phyloP scores from a whole-genome alignment of 257 asterid species.

The Osmanthus fragrans region DNA sequence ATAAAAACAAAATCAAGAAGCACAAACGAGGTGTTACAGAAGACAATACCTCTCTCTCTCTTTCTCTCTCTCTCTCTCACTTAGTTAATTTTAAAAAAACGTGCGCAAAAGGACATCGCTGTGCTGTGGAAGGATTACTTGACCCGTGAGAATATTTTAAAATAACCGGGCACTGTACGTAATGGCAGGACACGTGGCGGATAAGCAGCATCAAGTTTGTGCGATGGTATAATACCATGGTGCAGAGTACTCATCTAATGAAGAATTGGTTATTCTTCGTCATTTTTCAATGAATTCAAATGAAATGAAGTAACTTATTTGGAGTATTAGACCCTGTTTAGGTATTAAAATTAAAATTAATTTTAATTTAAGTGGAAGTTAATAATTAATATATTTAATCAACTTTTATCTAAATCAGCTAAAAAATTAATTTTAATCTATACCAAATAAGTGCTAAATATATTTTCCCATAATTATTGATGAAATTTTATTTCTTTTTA shows the following conservation, averaged over 20 bases:
- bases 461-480: too few relatives aligned
- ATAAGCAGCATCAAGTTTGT: background rate
- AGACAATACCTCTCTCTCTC: background rate
- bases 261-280: too few relatives aligned
- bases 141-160: background rate
- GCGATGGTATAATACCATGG: background rate
- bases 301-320: background rate
- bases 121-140: background rate
- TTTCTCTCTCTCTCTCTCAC: too few relatives aligned
- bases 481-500: too few relatives aligned
- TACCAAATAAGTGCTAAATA: too few relatives aligned
- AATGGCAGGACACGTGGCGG: background rate
- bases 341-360: too few relatives aligned
- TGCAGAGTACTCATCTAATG: background rate
- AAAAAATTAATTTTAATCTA: too few relatives aligned
- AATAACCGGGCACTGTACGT: background rate
- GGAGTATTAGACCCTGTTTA: background rate
- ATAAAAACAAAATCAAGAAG: background rate
- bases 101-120: background rate
- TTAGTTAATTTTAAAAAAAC: too few relatives aligned
- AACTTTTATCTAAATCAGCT: too few relatives aligned
- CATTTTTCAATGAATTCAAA: too few relatives aligned
- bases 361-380: too few relatives aligned
- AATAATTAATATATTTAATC: too few relatives aligned
- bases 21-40: conserved; percentile 17